phyloP scores from a whole-genome alignment of 768 basidiomycete species.

The Ephemerocybe angulata region DNA sequence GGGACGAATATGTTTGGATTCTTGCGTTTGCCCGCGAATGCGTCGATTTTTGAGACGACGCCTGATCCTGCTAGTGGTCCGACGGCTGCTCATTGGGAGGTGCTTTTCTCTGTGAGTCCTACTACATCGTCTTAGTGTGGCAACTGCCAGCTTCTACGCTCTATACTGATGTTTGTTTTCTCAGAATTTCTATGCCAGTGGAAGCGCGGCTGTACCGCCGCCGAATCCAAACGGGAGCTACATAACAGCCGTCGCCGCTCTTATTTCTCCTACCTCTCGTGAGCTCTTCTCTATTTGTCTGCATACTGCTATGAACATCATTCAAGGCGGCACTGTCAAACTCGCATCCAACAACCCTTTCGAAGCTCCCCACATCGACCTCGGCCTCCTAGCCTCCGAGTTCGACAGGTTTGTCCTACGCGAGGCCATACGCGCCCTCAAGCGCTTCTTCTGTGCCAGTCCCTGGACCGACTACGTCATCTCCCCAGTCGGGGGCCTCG shows the following conservation, averaged over 20 bases:
- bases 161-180: neutral
- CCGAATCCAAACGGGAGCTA: conserved; percentile 25
- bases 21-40: conserved; percentile 6
- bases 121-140: neutral
- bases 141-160: neutral
- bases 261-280: conserved; percentile 31
- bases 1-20: conserved; percentile 9
- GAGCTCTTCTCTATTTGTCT: neutral
- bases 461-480: conserved; percentile 25
- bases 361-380: conserved; percentile 24
- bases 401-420: conserved; percentile 25
- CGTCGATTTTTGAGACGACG: conserved; percentile 4
- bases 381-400: conserved; percentile 34
- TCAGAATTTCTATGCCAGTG: conserved; percentile 3
- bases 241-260: conserved; percentile 19
- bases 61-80: conserved; percentile 10
- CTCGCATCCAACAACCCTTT: conserved; percentile 21
- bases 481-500: conserved; percentile 15
- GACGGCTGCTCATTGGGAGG: conserved; percentile 8
- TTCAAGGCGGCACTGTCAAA: conserved; percentile 17
- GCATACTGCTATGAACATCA: neutral
- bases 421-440: conserved; percentile 16
- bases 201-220: neutral
- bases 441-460: conserved; percentile 19
- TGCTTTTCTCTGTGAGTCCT: conserved; percentile 4